Evolutionary conservation across 2,329 filamentous ascomycete species (phyloP), one percentile per base, ranked within the genome.

Genomic region (Venturia oleaginea): DNA sequence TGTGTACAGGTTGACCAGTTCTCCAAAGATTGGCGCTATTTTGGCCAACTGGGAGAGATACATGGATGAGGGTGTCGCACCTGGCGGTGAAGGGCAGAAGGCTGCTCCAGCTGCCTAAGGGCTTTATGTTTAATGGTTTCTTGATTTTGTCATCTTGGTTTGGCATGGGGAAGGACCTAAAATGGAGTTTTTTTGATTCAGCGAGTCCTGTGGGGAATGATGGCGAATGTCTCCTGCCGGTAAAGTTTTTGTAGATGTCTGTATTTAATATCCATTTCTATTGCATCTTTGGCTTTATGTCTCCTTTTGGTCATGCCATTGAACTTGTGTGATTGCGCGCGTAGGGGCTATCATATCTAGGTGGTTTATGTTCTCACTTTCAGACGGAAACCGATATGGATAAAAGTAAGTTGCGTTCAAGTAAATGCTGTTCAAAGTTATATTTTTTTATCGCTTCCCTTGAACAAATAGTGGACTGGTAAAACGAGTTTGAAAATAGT

Each of bases 1-100:
- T 74, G 95, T 99, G 61, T 97, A 97, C 80, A 86, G 86, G 71
- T 79, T 99, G 75, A 99, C 94, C 64, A 97, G 95, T 79, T 84
- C 81, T 24, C 85, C 85, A 55, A 80, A 88, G 77, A 92, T 92
- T 73, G 88, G 86, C 54, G 84, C 89, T 65, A 88, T 92, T 67
- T 76, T 97, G 75, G 90, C 91, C 69, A 96, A 97, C 80, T 82
- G 80, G 80, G 79, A 81, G 65, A 81, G 79, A 73, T 82, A 81
- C 67, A 78, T 80, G 22, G 40, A 63, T 19, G 60, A 62, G 38
- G 48, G 62, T 24, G 19, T 48, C 15, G 46, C 62, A 7, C 30
- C 46, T 54, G 24, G 30, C 34, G 34, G 15, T 37, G 51, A 46
- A 43, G 62, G 62, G 19, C 62, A 46, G 34, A 63, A 63, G 48